Evolutionary conservation across 805 yeast genomes (phyloP).

Genomic region (Wickerhamiella nectarea): DNA sequence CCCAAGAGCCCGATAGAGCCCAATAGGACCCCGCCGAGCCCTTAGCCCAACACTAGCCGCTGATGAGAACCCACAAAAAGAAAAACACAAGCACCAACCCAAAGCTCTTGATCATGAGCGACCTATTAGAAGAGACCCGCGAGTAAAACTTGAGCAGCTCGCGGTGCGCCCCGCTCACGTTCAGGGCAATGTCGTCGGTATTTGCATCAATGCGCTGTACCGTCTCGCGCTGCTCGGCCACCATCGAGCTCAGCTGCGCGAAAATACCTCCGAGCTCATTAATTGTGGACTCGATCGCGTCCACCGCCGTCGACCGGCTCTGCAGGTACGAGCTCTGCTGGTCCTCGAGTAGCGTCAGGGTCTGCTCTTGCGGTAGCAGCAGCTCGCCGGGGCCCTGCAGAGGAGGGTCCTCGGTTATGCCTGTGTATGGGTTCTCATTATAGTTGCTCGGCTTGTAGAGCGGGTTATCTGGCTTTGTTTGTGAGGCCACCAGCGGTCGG

Average conservation of each 20-base stretch:
- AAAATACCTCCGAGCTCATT: conserved; percentile 92
- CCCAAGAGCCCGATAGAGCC: too few relatives aligned
- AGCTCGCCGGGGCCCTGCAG: conserved; percentile 28
- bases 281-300: conserved; percentile 91
- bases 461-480: conserved; percentile 26
- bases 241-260: conserved; percentile 94
- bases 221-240: conserved; percentile 91
- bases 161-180: conserved; percentile 86
- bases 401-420: conserved; percentile 13
- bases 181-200: conserved; percentile 83
- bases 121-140: conserved; percentile 74
- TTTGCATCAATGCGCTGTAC: conserved; percentile 91
- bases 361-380: conserved; percentile 77
- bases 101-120: conserved; percentile 82
- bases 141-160: conserved; percentile 84
- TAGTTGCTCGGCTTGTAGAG: conserved; percentile 18
- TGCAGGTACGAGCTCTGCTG: conserved; percentile 63
- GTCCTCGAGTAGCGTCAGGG: conserved; percentile 69
- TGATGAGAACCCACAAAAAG: conserved; percentile 25
- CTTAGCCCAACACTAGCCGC: neutral
- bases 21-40: too few relatives aligned
- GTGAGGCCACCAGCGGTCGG: conserved; percentile 54
- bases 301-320: conserved; percentile 81
- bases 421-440: conserved; percentile 20
- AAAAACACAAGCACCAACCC: conserved; percentile 57